Percentiles rank a stretch among this genome's conserved stretches.
phyloP scores from a whole-genome alignment of 2,329 filamentous ascomycete species.

The Neopestalotiopsis rosae region DNA sequence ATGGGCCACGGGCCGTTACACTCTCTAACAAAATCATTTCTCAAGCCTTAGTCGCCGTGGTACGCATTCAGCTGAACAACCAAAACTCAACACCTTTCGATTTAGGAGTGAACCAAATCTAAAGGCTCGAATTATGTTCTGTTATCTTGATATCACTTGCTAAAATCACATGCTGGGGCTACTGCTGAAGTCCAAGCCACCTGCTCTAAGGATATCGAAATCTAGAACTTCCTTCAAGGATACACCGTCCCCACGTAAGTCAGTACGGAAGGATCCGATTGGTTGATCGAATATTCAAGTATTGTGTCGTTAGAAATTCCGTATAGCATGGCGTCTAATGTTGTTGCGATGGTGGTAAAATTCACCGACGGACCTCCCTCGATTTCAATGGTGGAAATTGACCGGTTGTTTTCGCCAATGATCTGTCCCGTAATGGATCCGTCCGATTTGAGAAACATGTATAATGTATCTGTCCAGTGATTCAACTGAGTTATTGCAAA shows the following conservation, averaged over 20 bases:
- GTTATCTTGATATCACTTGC: no score
- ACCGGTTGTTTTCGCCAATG: not conserved
- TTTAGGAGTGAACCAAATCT: no score
- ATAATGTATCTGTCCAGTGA: not conserved
- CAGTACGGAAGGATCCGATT: not conserved
- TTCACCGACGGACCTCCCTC: not conserved
- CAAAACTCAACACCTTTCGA: no score
- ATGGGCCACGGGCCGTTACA: no score
- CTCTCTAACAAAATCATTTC: no score
- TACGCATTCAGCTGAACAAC: no score
- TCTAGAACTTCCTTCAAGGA: not conserved
- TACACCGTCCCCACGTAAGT: not conserved
- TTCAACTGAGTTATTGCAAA: not conserved
- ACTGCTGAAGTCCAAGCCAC: no score
- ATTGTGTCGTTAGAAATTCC: not conserved
- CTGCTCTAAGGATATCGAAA: no score
- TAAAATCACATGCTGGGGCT: no score
- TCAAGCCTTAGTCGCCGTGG: no score
- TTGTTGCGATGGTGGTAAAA: conserved; percentile 2
- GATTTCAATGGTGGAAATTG: not conserved
- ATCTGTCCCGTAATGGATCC: not conserved
- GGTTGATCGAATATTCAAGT: not conserved
- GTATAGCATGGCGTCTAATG: conserved; percentile 1
- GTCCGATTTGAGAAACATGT: not conserved
- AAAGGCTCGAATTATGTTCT: no score